Evolutionary conservation across 192 early-diverging fungal genomes (phyloP), one percentile per base, ranked within the genome.

Genomic region (Umbelopsis sp.): DNA sequence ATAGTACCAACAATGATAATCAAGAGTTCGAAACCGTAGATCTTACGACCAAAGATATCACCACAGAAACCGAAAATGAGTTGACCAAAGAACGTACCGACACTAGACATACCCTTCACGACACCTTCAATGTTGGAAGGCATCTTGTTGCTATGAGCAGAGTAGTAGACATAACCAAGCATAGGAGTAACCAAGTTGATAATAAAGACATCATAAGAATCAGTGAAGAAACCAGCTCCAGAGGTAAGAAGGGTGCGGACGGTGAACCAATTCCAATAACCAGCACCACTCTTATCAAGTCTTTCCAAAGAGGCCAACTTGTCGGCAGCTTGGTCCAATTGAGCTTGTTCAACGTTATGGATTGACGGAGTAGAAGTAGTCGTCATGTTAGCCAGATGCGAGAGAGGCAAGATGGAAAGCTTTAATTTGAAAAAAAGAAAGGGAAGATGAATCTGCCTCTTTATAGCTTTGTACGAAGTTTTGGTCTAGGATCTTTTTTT

Each of bases 181-280:
- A 98, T 98, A 67, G 93, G 90, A n/a, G 94, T 86, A 20, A 92
- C 91, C 69, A 96, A 85, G 75, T 92, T 92, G 77, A 98, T 98
- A 68, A 95, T 89, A 73, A 97, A 97, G 54, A 95, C 88, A 85
- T 98, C 97, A 79, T 97, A 97, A n/a, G 95, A 90, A 82, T 98
- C 95, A 69, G 93, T 93, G 75, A 96, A 91, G 82, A 97, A 95
- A 75, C 94, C 92, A 45, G 89, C 85, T 69, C 88, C 89, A 5
- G 88, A 83, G 24, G 88, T 86, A 32, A 92, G 45, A 74, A 86
- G 86, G n/a, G 91, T 84, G 45, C 88, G 84, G 66, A 90, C 73
- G 71, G 88, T 88, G 81, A 90, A 90, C 91, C 89, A 90, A 77
- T 77, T 77, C 56, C 56, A 62, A 14, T 45, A 22, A 41, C 76